A percentile compares a stretch with the other conserved stretches of the same genome.
phyloP scores from a whole-genome alignment of 441 rosid species.

The Erodium moschatum region DNA sequence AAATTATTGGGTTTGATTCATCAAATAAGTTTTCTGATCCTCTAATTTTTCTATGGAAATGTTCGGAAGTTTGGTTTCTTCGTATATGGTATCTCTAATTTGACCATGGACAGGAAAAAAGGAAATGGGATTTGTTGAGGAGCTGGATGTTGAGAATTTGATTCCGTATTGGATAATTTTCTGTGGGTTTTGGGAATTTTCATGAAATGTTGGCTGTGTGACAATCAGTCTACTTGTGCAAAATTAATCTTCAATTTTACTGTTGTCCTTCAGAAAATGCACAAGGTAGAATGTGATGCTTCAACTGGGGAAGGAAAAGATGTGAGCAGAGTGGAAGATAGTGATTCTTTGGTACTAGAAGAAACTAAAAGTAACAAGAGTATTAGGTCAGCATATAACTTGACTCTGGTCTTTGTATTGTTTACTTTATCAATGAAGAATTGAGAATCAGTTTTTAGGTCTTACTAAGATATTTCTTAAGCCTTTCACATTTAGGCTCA shows the following conservation, averaged over 20 bases:
- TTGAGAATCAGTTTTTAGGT: neutral
- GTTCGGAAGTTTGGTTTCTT: neutral
- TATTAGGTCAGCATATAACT: slow-evolving; percentile 16
- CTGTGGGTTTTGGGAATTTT: neutral
- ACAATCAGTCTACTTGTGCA: neutral
- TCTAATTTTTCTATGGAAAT: neutral
- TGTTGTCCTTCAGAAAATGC: slow-evolving; percentile 30
- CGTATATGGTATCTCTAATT: neutral
- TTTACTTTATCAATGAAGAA: neutral
- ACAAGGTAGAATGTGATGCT: slow-evolving; percentile 19
- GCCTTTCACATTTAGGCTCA: neutral
- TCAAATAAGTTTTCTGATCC: neutral
- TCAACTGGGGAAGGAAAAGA: slow-evolving; percentile 18
- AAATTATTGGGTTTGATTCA: neutral
- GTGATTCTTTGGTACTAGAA: slow-evolving; percentile 8
- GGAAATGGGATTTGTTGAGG: neutral
- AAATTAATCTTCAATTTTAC: neutral
- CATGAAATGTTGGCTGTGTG: neutral
- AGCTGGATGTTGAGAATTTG: neutral
- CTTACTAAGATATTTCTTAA: neutral
- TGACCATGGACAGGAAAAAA: neutral
- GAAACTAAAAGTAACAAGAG: slow-evolving; percentile 13
- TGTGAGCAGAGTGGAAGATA: neutral
- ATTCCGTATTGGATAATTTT: neutral
- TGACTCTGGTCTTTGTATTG: neutral